Conservation (phyloP, 2,329 filamentous ascomycete species). For the Nigrospora oryzae region DNA sequence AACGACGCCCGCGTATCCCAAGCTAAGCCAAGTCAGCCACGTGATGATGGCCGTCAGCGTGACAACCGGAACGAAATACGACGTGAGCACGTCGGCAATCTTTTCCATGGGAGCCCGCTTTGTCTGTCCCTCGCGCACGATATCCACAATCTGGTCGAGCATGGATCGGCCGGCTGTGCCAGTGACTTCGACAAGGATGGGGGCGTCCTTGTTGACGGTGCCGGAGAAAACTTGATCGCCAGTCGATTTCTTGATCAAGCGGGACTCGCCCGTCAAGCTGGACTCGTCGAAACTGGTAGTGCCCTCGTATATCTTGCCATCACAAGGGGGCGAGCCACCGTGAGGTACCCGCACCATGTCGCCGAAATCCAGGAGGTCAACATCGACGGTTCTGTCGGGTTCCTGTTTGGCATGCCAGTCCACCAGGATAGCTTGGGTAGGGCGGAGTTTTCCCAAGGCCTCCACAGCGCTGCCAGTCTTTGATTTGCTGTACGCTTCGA, state of each 20-base stretch:
- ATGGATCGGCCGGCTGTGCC: constrained; percentile 61
- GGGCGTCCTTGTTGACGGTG: constrained; percentile 62
- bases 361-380: constrained; percentile 68
- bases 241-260: constrained; percentile 51
- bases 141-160: constrained; percentile 71
- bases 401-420: constrained; percentile 30
- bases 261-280: constrained; percentile 75
- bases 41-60: constrained; percentile 61
- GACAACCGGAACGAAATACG: constrained; percentile 69
- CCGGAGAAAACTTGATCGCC: constrained; percentile 64
- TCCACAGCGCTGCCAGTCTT: constrained; percentile 82
- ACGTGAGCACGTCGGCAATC: constrained; percentile 63
- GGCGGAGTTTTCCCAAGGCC: constrained; percentile 68
- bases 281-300: constrained; percentile 77
- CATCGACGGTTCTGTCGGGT: constrained; percentile 31
- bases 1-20: constrained; percentile 52
- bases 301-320: constrained; percentile 59
- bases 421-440: constrained; percentile 66
- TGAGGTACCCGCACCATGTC: constrained; percentile 69
- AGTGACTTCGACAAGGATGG: constrained; percentile 55
- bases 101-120: constrained; percentile 68
- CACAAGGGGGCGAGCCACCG: constrained; percentile 76
- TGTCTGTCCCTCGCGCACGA: constrained; percentile 70
- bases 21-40: constrained; percentile 62
- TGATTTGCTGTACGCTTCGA: constrained; percentile 87